Evolutionary conservation across 2,329 filamentous ascomycete species (phyloP), one percentile per base, ranked within the genome.

Genomic region (Aspergillus sp.): DNA sequence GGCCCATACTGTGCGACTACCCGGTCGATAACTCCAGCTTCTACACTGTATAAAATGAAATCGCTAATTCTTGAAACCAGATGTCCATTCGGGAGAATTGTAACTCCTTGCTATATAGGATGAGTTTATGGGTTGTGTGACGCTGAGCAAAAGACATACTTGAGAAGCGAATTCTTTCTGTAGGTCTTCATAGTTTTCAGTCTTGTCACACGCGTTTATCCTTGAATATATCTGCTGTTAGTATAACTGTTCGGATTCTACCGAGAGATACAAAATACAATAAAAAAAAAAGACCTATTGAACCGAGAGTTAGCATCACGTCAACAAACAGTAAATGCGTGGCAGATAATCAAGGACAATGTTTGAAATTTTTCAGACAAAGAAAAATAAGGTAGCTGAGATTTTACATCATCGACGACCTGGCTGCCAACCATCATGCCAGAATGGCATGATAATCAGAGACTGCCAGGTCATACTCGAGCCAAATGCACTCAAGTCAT

Each of bases 401-500:
- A 83, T 76, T 82, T 95, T 86, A 94, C 91, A 96, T 96, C 91
- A 96, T 81, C 80, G 91, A 95, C 85, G 81, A 79, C 76, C 74
- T 73, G 73, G 74, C 67, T 69, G 73, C 66, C 55, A 64, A 63
- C 57, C 59, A 73, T 71, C 72, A 72, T 70, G 76, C 85, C 88
- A 91, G 79, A 85, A 95, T 83, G 86, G 85, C 76, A 71, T 73
- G 71, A 75, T 75, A 74, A 74, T 70, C 70, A 43, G 19, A 61
- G 27, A 69, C 65, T 73, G 71, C 73, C 76, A 74, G 71, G 75
- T 82, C 82, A 90, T 95, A 79, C 91, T 97, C 91, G 89, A 97
- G 91, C 91, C 91, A 97, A 97, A 97, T 97, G 91, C 91, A 90
- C 91, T 97, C 91, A 91, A 89, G 91, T 97, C 91, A 97, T 97